phyloP scores from a whole-genome alignment of 139 green algal genomes.

The Chlorella sp. region DNA sequence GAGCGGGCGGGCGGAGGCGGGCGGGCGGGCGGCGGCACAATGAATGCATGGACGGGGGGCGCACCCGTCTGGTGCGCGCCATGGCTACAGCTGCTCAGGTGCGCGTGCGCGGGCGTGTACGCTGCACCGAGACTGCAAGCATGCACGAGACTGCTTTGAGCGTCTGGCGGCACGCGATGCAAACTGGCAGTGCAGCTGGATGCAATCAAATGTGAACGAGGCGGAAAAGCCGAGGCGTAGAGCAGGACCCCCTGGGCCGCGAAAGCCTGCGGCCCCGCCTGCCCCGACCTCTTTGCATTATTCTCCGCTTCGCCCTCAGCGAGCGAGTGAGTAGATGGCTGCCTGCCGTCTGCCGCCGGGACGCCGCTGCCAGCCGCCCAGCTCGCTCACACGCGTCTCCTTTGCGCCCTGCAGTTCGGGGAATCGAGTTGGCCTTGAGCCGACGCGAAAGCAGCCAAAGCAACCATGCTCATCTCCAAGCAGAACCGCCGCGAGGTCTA shows the following conservation, averaged over 20 bases:
- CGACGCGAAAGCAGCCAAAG: conserved; percentile 71
- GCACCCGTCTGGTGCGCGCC: conserved; percentile 45
- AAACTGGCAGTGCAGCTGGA: no score
- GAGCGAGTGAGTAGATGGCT: conserved; percentile 9
- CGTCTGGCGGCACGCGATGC: no score
- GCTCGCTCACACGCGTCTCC: neutral
- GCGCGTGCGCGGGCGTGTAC: no score
- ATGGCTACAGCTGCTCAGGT: conserved; percentile 19
- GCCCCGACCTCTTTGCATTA: conserved; percentile 10
- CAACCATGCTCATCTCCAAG: conserved; percentile 98
- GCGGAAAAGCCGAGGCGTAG: no score
- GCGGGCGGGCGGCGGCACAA: neutral
- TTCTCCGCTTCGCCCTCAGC: conserved; percentile 5
- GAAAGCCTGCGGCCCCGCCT: neutral
- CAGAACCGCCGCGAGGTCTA: conserved; percentile 98
- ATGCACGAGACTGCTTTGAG: no score
- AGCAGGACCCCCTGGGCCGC: no score
- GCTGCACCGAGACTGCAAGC: no score
- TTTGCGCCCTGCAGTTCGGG: conserved; percentile 39
- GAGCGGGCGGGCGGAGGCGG: neutral
- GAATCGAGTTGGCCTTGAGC: conserved; percentile 93
- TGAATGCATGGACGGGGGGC: conserved; percentile 10
- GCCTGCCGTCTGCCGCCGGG: neutral
- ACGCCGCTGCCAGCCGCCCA: neutral
- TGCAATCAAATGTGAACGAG: no score